A percentile compares a stretch with the other conserved stretches of the same genome.
Conservation (phyloP, 768 basidiomycete genomes). For the Hortiboletus flavorubellus region DNA sequence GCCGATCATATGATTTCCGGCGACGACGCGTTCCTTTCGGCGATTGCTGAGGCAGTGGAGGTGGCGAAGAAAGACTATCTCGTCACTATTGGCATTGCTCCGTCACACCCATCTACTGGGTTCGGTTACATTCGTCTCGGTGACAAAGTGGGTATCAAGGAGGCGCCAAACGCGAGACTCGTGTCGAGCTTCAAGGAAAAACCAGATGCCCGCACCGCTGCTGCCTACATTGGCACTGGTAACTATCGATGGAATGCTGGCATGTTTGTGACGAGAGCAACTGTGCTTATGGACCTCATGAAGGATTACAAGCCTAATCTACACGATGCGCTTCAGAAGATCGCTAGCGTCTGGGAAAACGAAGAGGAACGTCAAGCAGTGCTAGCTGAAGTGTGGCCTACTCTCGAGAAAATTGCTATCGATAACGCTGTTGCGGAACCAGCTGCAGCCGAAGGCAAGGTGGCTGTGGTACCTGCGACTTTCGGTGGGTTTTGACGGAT, state of each 20-base stretch:
- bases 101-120: conserved; percentile 84
- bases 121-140: conserved; percentile 88
- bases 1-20: conserved; percentile 95
- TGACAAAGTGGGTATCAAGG: conserved; percentile 59
- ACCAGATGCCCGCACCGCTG: conserved; percentile 84
- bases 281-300: conserved; percentile 65
- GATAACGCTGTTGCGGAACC: conserved; percentile 89
- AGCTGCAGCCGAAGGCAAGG: conserved; percentile 70
- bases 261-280: conserved; percentile 89
- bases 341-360: conserved; percentile 68
- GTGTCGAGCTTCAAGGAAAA: conserved; percentile 91
- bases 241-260: conserved; percentile 91
- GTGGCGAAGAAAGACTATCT: conserved; percentile 77
- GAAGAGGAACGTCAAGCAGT: conserved; percentile 51
- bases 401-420: conserved; percentile 81
- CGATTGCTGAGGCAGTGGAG: conserved; percentile 81
- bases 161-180: conserved; percentile 78
- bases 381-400: conserved; percentile 70
- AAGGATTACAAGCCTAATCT: conserved; percentile 74
- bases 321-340: conserved; percentile 59
- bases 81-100: conserved; percentile 88
- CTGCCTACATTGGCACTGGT: conserved; percentile 82
- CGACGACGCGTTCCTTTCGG: conserved; percentile 81
- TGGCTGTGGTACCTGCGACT: conserved; percentile 86
- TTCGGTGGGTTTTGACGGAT: conserved; percentile 47